Conservation (phyloP, 2,329 filamentous ascomycete genomes). For the Trichoderma arundinaceum region DNA sequence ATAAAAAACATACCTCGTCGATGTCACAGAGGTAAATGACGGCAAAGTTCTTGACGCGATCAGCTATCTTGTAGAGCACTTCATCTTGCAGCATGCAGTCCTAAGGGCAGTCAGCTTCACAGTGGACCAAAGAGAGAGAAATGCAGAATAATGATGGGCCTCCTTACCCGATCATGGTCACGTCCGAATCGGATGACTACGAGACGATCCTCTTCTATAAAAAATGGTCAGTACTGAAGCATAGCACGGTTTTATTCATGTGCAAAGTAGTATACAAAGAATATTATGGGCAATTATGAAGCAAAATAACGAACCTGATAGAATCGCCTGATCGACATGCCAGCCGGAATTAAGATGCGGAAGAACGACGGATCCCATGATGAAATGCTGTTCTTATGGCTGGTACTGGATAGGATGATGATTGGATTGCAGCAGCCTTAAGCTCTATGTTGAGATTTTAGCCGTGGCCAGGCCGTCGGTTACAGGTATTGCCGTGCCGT, state of each 20-base stretch:
- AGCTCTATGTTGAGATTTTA: not conserved
- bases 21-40: slow-evolving; percentile 94
- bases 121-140: not conserved
- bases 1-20: slow-evolving; percentile 51
- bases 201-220: slow-evolving; percentile 84
- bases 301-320: slow-evolving; percentile 21
- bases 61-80: slow-evolving; percentile 91
- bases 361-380: slow-evolving; percentile 83
- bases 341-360: slow-evolving; percentile 90
- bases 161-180: slow-evolving; percentile 69
- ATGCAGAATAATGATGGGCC: not conserved
- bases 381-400: slow-evolving; percentile 18
- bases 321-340: slow-evolving; percentile 98
- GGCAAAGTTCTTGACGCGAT: slow-evolving; percentile 91
- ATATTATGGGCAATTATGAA: not conserved
- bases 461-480: slow-evolving; percentile 1
- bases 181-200: slow-evolving; percentile 93
- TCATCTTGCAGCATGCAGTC: slow-evolving; percentile 83
- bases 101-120: slow-evolving; percentile 65
- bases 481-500: slow-evolving; percentile 25
- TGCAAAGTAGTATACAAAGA: not conserved
- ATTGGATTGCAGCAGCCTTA: not conserved
- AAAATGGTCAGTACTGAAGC: slow-evolving; percentile 16
- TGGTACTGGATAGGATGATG: not conserved
- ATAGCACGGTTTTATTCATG: not conserved